These are phyloP conservation scores for Cyphellophora attinorum DNA, from an alignment of 2,329 filamentous ascomycete genomes.

Conservation along the genomic window DNA sequence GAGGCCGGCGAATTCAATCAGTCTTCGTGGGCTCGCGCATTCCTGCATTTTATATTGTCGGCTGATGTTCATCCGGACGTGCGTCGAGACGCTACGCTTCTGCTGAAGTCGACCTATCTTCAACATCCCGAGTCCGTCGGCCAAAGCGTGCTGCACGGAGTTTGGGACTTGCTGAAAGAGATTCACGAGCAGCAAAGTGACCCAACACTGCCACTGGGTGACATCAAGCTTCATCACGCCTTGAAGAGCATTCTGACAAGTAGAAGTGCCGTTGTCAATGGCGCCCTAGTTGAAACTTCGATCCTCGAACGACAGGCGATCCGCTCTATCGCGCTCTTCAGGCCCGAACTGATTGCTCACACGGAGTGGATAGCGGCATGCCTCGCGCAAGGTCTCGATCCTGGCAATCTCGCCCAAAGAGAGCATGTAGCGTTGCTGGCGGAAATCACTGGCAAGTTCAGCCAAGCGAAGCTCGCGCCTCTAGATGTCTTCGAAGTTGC, in stretches of 20 bases:
- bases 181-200: background rate
- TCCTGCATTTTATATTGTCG: constrained; percentile 69
- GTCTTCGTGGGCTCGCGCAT: constrained; percentile 70
- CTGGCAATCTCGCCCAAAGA: constrained; percentile 62
- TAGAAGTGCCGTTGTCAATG: constrained; percentile 23
- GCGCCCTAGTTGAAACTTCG: background rate
- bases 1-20: constrained; percentile 43
- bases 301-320: constrained; percentile 62
- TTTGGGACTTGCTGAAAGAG: constrained; percentile 68
- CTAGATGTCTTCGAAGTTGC: constrained; percentile 50
- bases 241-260: constrained; percentile 35
- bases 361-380: constrained; percentile 85
- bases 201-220: constrained; percentile 45
- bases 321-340: constrained; percentile 66
- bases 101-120: constrained; percentile 53
- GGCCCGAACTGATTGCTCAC: constrained; percentile 65
- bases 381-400: constrained; percentile 70
- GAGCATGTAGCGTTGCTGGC: constrained; percentile 56
- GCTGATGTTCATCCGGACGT: constrained; percentile 50
- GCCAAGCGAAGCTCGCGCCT: constrained; percentile 12
- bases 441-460: constrained; percentile 30
- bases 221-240: constrained; percentile 54
- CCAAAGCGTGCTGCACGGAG: constrained; percentile 55
- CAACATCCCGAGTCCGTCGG: constrained; percentile 50
- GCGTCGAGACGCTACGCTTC: constrained; percentile 52